phyloP scores from a whole-genome alignment of 306 rosid species.

The Herpetospermum pedunculosum region DNA sequence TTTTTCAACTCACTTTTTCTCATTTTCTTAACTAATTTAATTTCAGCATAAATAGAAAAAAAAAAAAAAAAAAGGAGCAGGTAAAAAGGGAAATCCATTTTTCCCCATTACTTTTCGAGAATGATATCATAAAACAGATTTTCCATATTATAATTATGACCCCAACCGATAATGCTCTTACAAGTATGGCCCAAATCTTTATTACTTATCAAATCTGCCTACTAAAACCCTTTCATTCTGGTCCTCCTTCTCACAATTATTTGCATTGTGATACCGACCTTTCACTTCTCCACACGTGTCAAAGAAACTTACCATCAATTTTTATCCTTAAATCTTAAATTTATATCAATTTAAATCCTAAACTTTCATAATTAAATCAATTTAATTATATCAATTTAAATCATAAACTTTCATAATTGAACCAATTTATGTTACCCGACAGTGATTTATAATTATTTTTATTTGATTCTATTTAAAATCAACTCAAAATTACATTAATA shows the following conservation, averaged over 20 bases:
- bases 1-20: not conserved
- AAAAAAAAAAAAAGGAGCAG: not conserved
- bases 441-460: too few relatives aligned
- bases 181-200: not conserved
- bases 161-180: not conserved
- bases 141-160: not conserved
- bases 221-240: not conserved
- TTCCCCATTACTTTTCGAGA: not conserved
- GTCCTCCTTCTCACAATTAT: not conserved
- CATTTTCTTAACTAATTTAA: not conserved
- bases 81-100: not conserved
- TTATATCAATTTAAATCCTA: too few relatives aligned
- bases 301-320: too few relatives aligned
- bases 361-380: too few relatives aligned
- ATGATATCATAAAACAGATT: not conserved
- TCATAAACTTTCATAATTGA: too few relatives aligned
- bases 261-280: not conserved
- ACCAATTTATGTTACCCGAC: too few relatives aligned
- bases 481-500: too few relatives aligned
- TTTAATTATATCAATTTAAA: too few relatives aligned
- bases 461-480: too few relatives aligned
- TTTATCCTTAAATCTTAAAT: too few relatives aligned
- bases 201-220: slow-evolving; percentile 4
- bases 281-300: not conserved
- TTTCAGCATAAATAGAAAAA: not conserved